Conservation (phyloP, 331 rosid genomes). For the Malus hybrid region DNA sequence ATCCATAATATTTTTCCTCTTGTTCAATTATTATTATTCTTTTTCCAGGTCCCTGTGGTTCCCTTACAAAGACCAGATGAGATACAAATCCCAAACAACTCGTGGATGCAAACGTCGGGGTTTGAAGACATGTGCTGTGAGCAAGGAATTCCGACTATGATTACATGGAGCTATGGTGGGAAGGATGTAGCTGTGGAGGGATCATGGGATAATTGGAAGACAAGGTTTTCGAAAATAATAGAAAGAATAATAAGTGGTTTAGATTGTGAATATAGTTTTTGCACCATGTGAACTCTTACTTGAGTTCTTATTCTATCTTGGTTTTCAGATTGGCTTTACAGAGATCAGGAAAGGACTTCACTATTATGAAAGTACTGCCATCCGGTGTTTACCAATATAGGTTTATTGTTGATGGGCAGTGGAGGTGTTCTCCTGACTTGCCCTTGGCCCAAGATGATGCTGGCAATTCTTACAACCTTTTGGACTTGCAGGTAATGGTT, state of each 20-base stretch:
- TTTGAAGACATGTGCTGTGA: conserved; percentile 63
- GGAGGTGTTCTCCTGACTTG: conserved; percentile 77
- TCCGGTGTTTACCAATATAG: conserved; percentile 94
- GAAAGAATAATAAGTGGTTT: neutral
- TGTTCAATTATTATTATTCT: neutral
- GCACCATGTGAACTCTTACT: neutral
- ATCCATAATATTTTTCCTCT: neutral
- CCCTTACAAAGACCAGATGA: conserved; percentile 88
- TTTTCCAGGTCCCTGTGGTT: conserved; percentile 66
- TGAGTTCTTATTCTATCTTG: conserved; percentile 13
- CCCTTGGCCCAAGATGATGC: conserved; percentile 75
- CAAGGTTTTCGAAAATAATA: conserved; percentile 41
- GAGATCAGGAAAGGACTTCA: conserved; percentile 93
- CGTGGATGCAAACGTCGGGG: conserved; percentile 60
- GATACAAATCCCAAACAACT: conserved; percentile 47
- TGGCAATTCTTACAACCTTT: conserved; percentile 64
- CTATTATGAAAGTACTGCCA: conserved; percentile 83
- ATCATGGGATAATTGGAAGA: conserved; percentile 93
- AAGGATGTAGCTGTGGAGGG: conserved; percentile 91
- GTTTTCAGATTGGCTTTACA: conserved; percentile 65
- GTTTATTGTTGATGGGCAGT: conserved; percentile 83
- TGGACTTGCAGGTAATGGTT: conserved; percentile 73
- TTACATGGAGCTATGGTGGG: conserved; percentile 85
- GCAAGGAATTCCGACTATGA: conserved; percentile 85
- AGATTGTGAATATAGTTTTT: conserved; percentile 3